Conservation (phyloP, 768 basidiomycete species). For the Lentinula edodes region DNA sequence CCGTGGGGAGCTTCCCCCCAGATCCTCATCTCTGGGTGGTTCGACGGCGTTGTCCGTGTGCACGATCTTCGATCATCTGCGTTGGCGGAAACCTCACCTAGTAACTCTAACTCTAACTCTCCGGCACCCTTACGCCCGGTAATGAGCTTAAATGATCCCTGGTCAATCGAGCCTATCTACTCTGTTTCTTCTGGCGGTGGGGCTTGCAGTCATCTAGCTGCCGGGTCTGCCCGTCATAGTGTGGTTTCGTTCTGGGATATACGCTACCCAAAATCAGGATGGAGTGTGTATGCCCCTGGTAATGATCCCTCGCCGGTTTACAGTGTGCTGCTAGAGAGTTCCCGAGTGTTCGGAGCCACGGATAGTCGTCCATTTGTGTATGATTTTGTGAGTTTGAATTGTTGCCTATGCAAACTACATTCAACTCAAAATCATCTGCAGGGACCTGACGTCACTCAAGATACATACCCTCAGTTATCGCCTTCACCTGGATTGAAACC, state of each 20-base stretch:
- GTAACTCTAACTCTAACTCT: constrained; percentile 10
- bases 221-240: constrained; percentile 72
- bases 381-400: constrained; percentile 51
- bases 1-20: constrained; percentile 69
- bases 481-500: constrained; percentile 22
- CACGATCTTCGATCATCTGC: constrained; percentile 64
- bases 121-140: constrained; percentile 47
- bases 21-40: constrained; percentile 77
- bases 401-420: not conserved
- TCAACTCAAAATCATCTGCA: constrained; percentile 13
- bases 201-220: constrained; percentile 57
- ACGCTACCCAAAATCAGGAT: constrained; percentile 52
- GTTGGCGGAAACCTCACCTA: not conserved
- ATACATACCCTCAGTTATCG: constrained; percentile 46
- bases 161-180: constrained; percentile 71
- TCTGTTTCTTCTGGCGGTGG: constrained; percentile 73
- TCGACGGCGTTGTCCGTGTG: constrained; percentile 66
- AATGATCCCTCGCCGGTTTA: constrained; percentile 81
- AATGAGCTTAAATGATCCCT: constrained; percentile 58
- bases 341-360: constrained; percentile 73
- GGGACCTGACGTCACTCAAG: constrained; percentile 53
- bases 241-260: constrained; percentile 83
- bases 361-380: constrained; percentile 73
- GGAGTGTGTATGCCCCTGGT: constrained; percentile 77
- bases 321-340: constrained; percentile 66